A percentile compares a stretch with the other conserved stretches of the same genome.
Evolutionary conservation across 2,329 filamentous ascomycete species (phyloP).

Genomic region (Penicillium capsulatum): DNA sequence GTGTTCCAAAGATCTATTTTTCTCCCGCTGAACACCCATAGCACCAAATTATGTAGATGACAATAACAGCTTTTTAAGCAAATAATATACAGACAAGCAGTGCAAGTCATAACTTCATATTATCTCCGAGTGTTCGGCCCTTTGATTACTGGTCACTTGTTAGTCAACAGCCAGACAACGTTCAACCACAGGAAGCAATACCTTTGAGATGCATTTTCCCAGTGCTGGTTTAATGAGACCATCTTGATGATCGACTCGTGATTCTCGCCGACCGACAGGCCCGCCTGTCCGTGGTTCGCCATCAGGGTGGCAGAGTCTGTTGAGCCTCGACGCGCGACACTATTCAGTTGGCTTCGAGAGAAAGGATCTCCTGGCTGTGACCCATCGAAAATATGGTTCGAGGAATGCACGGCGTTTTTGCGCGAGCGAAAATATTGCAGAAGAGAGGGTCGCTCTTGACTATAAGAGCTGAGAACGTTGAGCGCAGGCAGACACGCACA

Average conservation of each 20-base stretch:
- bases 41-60: too few relatives aligned
- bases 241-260: conserved; percentile 11
- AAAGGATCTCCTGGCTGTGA: conserved; percentile 3
- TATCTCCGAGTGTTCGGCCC: conserved; percentile 4
- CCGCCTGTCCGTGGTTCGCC: conserved; percentile 4
- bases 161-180: neutral
- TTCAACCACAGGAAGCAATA: neutral
- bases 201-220: conserved; percentile 9
- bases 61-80: too few relatives aligned
- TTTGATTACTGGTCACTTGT: conserved; percentile 2
- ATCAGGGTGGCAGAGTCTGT: conserved; percentile 8
- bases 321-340: conserved; percentile 8
- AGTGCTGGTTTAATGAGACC: conserved; percentile 13
- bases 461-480: conserved; percentile 4
- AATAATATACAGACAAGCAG: too few relatives aligned
- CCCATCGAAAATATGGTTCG: conserved; percentile 4
- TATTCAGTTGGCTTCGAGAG: conserved; percentile 9
- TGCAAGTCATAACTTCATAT: neutral
- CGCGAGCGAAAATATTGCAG: conserved; percentile 2
- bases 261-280: conserved; percentile 3
- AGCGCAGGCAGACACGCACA: conserved; percentile 11
- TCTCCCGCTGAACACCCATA: too few relatives aligned
- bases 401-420: neutral
- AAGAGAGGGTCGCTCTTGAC: neutral
- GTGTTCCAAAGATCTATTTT: too few relatives aligned